A percentile compares a stretch with the other conserved stretches of the same genome.
Conservation (phyloP, 1,284 basidiomycete species). For the Tilletia indica region DNA sequence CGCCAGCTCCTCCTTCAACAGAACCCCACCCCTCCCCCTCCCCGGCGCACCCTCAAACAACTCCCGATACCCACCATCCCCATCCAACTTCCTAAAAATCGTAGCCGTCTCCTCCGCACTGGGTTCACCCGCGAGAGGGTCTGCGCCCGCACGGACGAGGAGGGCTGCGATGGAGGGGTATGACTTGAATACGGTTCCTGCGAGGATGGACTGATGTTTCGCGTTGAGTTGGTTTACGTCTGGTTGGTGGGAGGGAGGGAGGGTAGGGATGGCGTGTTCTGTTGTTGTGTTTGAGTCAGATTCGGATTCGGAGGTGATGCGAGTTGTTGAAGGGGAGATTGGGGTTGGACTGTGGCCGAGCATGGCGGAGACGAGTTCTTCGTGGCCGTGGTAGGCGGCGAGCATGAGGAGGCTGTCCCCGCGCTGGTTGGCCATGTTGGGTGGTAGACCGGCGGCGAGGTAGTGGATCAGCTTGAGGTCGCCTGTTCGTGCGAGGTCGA, state of each 20-base stretch:
- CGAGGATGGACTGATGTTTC: constrained; percentile 72
- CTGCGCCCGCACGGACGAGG: constrained; percentile 67
- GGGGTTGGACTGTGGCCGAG: constrained; percentile 19
- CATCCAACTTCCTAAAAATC: constrained; percentile 50
- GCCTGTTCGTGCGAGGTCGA: constrained; percentile 71
- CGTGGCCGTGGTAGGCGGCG: constrained; percentile 74
- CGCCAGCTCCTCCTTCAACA: too few species aligned
- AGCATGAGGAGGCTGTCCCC: constrained; percentile 69
- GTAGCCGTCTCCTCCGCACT: constrained; percentile 69
- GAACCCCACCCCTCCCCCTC: constrained; percentile 23
- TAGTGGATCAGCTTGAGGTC: constrained; percentile 60
- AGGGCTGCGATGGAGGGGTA: constrained; percentile 66
- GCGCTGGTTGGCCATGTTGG: constrained; percentile 69
- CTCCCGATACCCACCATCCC: constrained; percentile 26
- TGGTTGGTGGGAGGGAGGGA: constrained; percentile 29
- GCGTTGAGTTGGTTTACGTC: constrained; percentile 65
- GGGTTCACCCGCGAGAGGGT: constrained; percentile 69
- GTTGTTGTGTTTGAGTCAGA: background rate
- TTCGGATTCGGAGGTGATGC: background rate
- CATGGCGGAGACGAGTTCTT: constrained; percentile 65
- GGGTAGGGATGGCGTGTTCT: background rate
- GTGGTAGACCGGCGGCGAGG: constrained; percentile 71
- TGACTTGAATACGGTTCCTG: constrained; percentile 78
- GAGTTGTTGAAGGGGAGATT: constrained; percentile 2
- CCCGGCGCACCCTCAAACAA: constrained; percentile 37